Conservation (phyloP, 176 grass and related monocot species). For the Cocos nucifera region DNA sequence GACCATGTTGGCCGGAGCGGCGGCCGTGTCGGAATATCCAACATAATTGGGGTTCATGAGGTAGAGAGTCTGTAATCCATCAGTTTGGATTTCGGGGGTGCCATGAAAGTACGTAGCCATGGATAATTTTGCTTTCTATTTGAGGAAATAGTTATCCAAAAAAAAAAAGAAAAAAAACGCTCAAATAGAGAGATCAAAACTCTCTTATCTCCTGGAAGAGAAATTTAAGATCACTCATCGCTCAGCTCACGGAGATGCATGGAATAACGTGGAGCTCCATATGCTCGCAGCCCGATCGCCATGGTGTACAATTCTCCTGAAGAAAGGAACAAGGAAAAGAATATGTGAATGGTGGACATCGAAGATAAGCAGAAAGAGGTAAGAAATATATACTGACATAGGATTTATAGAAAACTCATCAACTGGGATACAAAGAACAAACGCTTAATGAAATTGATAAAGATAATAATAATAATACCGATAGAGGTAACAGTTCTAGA, state of each 20-base stretch:
- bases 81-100: slow-evolving; percentile 59
- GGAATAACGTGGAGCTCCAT: neutral
- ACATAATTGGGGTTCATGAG: slow-evolving; percentile 89
- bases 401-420: no score
- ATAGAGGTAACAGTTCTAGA: no score
- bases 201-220: no score
- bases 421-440: no score
- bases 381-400: no score
- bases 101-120: slow-evolving; percentile 88
- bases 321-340: slow-evolving; percentile 11
- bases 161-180: no score
- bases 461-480: no score
- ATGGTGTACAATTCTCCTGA: slow-evolving; percentile 2
- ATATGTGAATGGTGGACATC: neutral
- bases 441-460: no score
- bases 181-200: no score
- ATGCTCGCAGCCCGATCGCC: no score
- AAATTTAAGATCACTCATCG: neutral
- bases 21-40: slow-evolving; percentile 33
- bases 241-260: neutral
- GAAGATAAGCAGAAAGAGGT: no score
- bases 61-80: slow-evolving; percentile 80
- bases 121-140: neutral
- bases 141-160: no score
- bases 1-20: slow-evolving; percentile 65